A percentile compares a stretch with the other conserved stretches of the same genome.
These are phyloP conservation scores for Populus euphratica DNA, from an alignment of 345 rosid species.

Conservation along the genomic window DNA sequence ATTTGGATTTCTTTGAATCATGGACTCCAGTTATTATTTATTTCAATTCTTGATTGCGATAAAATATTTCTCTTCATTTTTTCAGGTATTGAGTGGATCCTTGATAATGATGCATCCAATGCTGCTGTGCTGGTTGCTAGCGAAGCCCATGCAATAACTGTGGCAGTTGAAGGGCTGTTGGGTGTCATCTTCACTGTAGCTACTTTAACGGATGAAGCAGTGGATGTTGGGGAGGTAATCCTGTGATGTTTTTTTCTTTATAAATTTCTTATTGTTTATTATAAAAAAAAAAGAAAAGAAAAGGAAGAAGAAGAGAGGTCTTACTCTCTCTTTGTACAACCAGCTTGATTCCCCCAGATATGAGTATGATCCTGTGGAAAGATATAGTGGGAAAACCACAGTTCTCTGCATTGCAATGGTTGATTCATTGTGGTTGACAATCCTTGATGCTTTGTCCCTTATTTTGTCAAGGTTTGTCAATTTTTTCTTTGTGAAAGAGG, in stretches of 20 bases:
- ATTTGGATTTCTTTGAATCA: background rate
- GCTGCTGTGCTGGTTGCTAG: constrained; percentile 97
- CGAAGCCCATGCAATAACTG: constrained; percentile 94
- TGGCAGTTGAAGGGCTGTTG: constrained; percentile 91
- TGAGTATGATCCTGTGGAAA: constrained; percentile 59
- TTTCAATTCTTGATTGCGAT: constrained; percentile 10
- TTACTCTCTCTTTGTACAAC: constrained; percentile 23
- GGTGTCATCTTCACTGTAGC: constrained; percentile 95
- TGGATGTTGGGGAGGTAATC: constrained; percentile 86
- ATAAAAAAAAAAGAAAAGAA: too few species aligned
- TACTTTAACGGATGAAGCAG: constrained; percentile 93
- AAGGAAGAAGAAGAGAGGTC: background rate
- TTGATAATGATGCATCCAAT: constrained; percentile 96
- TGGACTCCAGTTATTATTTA: background rate
- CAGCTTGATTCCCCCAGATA: constrained; percentile 91
- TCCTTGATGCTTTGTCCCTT: constrained; percentile 94
- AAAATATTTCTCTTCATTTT: constrained; percentile 9
- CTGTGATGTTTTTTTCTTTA: constrained; percentile 15
- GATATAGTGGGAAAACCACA: constrained; percentile 63
- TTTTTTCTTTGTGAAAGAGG: constrained; percentile 7
- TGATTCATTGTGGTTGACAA: constrained; percentile 92
- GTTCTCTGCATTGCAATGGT: constrained; percentile 83
- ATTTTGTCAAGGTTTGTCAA: constrained; percentile 74
- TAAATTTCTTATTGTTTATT: constrained; percentile 4
- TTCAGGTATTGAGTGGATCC: constrained; percentile 97